Conservation (phyloP, 768 basidiomycete species). For the Trametes villosa region DNA sequence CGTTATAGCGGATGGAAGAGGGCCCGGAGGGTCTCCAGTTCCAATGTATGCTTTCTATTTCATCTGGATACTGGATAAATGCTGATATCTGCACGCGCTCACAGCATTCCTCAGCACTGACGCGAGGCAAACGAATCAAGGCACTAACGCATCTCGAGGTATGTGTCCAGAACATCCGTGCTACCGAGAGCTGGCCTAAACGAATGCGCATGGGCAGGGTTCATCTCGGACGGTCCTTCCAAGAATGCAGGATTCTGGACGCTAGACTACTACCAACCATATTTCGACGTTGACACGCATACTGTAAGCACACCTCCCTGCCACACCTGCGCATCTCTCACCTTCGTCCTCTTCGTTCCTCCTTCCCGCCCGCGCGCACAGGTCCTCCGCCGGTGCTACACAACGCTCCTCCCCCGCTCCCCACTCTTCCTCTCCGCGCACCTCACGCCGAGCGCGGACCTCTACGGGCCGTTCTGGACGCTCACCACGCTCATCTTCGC, state of each 20-base stretch:
- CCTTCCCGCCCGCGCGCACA: slow-evolving; percentile 31
- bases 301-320: slow-evolving; percentile 47
- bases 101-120: slow-evolving; percentile 35
- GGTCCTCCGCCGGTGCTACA: slow-evolving; percentile 78
- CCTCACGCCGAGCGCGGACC: slow-evolving; percentile 67
- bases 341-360: slow-evolving; percentile 13
- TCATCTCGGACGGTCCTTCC: slow-evolving; percentile 60
- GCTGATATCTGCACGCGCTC: neutral
- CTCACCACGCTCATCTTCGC: slow-evolving; percentile 93
- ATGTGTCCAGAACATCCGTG: neutral
- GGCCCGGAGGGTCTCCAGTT: slow-evolving; percentile 37
- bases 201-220: slow-evolving; percentile 48
- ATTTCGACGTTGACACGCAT: slow-evolving; percentile 87
- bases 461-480: slow-evolving; percentile 97
- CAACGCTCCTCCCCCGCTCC: slow-evolving; percentile 75
- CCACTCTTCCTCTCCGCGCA: slow-evolving; percentile 65
- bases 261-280: slow-evolving; percentile 83
- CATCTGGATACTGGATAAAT: neutral
- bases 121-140: slow-evolving; percentile 24
- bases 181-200: neutral
- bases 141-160: slow-evolving; percentile 24
- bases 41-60: slow-evolving; percentile 27
- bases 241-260: slow-evolving; percentile 70
- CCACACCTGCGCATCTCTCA: slow-evolving; percentile 2
- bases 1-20: slow-evolving; percentile 36